Base-by-base conservation (phyloP, 108 stramenopile genomes). In the Nannochloropsis gaditana region DNA sequence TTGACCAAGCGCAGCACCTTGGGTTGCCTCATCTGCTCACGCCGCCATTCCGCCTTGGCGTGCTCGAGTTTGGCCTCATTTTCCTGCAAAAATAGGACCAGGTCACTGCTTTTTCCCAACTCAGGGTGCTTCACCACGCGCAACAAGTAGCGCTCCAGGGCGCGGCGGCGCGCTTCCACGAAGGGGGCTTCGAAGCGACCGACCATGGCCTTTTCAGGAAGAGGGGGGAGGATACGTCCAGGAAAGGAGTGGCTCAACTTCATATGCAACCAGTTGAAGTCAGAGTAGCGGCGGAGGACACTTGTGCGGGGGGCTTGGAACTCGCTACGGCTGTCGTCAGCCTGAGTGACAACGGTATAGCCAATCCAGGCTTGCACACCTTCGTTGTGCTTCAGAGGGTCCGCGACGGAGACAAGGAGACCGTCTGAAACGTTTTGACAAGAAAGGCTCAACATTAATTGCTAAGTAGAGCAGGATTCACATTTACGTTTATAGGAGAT, bases 81-180 rank as follows among this genome's bases (percentile, higher is more conserved):
- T 15, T 1, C 59, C 6, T 73, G 59, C 4, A 73, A n/a, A n/a
- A 73, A 73, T n/a, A 73, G 59, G 59, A 73, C 59, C 3, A 73
- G 59, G 19, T 73, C 59, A 3, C 59, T n/a, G 19, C 59, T n/a
- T n/a, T 73, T 15, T 2, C 59, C 45, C 21, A 82, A 82, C 19
- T 43, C 45, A 4, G 82, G 43, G 9, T 82, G 82, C 21, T 82
- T 82, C 82, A 21, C 45, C 9, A 82, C 82, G 15, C 82, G 82
- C 43, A 43, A 19, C 9, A 82, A 45, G 21, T 45, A 82, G 15
- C 45, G 43, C 9, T 82, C 82, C 82, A 82, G 21, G 9, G 82
- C 82, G 19, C 82, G 82, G 19, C 82, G 82, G 19, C 82, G 43
- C 4, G 19, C 43, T 9, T 82, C 82, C 82, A 82, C 82, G 21